Percentiles rank a stretch among this genome's conserved stretches.
Evolutionary conservation across 805 yeast species (phyloP).

Genomic region (Blastobotrys chiropterorum): DNA sequence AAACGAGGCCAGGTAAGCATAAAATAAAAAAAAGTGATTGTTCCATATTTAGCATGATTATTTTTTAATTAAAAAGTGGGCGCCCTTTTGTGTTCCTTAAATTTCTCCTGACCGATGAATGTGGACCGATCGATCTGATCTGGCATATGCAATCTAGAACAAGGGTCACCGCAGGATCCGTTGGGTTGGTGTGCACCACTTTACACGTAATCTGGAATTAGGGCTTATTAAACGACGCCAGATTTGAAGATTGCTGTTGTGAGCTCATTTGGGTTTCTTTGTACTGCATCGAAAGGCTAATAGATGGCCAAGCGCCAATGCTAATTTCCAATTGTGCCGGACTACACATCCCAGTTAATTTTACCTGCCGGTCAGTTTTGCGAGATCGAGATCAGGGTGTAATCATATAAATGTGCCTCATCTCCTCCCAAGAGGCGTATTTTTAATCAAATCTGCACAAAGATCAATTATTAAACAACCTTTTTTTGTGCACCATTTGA

Average conservation of each 20-base stretch:
- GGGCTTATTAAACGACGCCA: neutral
- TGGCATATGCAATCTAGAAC: neutral
- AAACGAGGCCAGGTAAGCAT: neutral
- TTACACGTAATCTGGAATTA: neutral
- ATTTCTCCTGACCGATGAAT: neutral
- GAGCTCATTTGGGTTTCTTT: neutral
- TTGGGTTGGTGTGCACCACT: neutral
- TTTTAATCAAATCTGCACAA: neutral
- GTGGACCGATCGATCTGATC: neutral
- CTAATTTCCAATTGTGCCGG: neutral
- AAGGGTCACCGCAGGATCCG: neutral
- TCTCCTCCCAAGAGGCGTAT: neutral
- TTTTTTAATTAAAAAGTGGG: too few relatives aligned
- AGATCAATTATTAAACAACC: neutral
- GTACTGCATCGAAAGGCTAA: neutral
- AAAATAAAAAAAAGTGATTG: neutral
- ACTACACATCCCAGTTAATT: neutral
- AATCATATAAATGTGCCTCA: neutral
- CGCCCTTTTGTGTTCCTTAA: neutral
- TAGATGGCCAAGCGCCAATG: neutral
- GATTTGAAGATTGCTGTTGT: neutral
- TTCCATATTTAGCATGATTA: neutral
- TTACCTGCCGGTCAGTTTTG: neutral
- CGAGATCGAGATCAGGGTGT: neutral
- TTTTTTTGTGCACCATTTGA: neutral